These are phyloP conservation scores for Talaromyces borbonicus DNA, from an alignment of 495 filamentous ascomycete genomes.

Conservation along the genomic window DNA sequence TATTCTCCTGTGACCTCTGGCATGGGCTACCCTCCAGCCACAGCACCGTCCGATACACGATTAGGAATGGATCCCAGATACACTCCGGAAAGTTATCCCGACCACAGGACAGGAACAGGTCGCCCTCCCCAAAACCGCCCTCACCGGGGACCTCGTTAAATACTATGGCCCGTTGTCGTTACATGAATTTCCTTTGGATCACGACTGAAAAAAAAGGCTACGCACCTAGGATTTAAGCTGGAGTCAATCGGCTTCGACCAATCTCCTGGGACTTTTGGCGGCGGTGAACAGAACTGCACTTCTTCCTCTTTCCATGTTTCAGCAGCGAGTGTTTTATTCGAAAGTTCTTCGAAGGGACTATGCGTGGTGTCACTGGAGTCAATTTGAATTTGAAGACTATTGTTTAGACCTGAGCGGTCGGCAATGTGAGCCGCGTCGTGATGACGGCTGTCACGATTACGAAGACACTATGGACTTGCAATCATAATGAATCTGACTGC, in stretches of 20 bases:
- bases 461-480: background rate
- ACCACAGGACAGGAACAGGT: conserved; percentile 31
- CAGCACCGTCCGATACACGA: conserved; percentile 34
- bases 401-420: background rate
- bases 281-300: background rate
- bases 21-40: conserved; percentile 34
- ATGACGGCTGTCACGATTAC: conserved; percentile 1
- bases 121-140: conserved; percentile 30
- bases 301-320: background rate
- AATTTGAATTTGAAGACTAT: background rate
- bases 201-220: background rate
- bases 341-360: background rate
- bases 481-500: conserved; percentile 6
- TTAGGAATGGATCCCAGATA: conserved; percentile 43
- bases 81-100: conserved; percentile 30
- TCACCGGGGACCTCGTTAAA: conserved; percentile 31
- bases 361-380: conserved; percentile 5
- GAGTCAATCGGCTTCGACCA: background rate
- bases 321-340: conserved; percentile 1
- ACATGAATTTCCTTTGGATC: conserved; percentile 9
- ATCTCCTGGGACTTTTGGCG: background rate
- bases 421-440: too few species aligned
- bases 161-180: too few species aligned
- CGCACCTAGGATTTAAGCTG: background rate
- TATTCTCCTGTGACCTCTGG: conserved; percentile 35